These are phyloP conservation scores for Aspergillus carlsbadensis DNA, from an alignment of 495 filamentous ascomycete species.

Conservation along the genomic window DNA sequence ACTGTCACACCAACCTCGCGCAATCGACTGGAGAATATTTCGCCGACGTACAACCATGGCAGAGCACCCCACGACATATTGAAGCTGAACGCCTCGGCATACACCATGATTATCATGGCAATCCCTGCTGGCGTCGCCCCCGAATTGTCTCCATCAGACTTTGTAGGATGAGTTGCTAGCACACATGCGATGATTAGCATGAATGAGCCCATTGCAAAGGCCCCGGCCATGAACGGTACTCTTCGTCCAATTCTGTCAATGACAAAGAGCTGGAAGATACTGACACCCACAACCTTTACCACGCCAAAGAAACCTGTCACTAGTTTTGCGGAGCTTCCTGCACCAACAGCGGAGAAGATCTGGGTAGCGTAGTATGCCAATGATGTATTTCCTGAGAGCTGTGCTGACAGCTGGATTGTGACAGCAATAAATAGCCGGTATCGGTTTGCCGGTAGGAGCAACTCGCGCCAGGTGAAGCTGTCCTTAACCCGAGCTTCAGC, in stretches of 20 bases:
- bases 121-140: slow-evolving; percentile 38
- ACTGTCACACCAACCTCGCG: slow-evolving; percentile 46
- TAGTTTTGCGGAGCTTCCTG: slow-evolving; percentile 40
- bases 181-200: slow-evolving; percentile 53
- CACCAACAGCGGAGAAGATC: slow-evolving; percentile 46
- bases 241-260: slow-evolving; percentile 55
- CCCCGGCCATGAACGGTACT: slow-evolving; percentile 52
- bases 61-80: slow-evolving; percentile 40
- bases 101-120: slow-evolving; percentile 51
- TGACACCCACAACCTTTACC: slow-evolving; percentile 46
- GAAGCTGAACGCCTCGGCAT: slow-evolving; percentile 47
- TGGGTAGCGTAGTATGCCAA: slow-evolving; percentile 50
- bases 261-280: slow-evolving; percentile 44
- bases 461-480: slow-evolving; percentile 40
- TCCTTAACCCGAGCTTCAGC: slow-evolving; percentile 44
- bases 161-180: slow-evolving; percentile 42
- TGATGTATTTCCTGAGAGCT: slow-evolving; percentile 49
- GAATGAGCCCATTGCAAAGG: slow-evolving; percentile 48
- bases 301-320: slow-evolving; percentile 50
- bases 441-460: slow-evolving; percentile 41
- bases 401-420: slow-evolving; percentile 43
- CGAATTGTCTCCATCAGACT: slow-evolving; percentile 20
- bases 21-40: slow-evolving; percentile 55
- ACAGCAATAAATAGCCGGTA: slow-evolving; percentile 17
- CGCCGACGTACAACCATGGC: slow-evolving; percentile 44